These are phyloP conservation scores for Pythium apleroticum DNA, from an alignment of 352 stramenopile genomes.

Conservation along the genomic window DNA sequence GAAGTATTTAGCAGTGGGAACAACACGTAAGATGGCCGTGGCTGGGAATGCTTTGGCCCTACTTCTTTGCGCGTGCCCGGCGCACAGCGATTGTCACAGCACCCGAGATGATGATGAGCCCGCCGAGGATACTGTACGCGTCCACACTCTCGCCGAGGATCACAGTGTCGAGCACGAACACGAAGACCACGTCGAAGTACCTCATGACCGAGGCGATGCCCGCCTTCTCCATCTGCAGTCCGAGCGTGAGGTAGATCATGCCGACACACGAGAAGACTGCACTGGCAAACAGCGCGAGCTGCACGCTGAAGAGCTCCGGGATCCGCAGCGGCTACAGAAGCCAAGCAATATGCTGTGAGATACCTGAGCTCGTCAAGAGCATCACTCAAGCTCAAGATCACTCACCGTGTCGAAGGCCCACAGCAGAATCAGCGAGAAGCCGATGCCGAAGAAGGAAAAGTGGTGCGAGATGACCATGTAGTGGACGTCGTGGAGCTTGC, in stretches of 20 bases:
- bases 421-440: constrained; percentile 31
- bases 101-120: constrained; percentile 47
- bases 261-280: constrained; percentile 52
- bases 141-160: constrained; percentile 57
- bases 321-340: constrained; percentile 21
- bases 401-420: constrained; percentile 33
- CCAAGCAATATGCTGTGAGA: background rate
- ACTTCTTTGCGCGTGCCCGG: constrained; percentile 32
- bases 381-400: constrained; percentile 8
- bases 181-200: constrained; percentile 73
- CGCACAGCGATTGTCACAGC: constrained; percentile 55
- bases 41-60: background rate
- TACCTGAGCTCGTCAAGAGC: too few relatives aligned
- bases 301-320: constrained; percentile 27
- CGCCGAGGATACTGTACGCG: constrained; percentile 57
- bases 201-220: constrained; percentile 67
- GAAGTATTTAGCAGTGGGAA: background rate
- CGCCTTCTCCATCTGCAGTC: constrained; percentile 58
- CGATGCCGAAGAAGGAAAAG: constrained; percentile 43
- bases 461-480: constrained; percentile 45
- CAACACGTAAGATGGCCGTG: background rate
- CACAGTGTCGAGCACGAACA: constrained; percentile 50
- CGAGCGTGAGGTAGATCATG: constrained; percentile 53
- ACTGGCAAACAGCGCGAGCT: constrained; percentile 44
- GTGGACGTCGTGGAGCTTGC: constrained; percentile 53